Base-by-base conservation (phyloP, 805 yeast species). In the Babjeviella inositovora region DNA sequence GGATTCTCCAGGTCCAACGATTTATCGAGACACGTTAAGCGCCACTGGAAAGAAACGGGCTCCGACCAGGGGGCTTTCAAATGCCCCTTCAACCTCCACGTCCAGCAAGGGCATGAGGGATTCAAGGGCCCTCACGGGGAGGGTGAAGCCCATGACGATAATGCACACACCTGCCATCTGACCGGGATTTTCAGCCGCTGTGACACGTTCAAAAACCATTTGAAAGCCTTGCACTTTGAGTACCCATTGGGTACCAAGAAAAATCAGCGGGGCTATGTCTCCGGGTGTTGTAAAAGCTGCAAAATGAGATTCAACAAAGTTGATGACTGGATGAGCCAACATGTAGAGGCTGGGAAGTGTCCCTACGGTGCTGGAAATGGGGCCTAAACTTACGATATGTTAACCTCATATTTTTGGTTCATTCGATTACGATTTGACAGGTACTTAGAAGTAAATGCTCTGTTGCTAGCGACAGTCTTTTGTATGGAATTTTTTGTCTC, bases 1-100 rank as follows among this genome's bases (percentile, higher is more conserved):
- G 93, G 93, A 3, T 84, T 84, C 49, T 80, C 90, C 9, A 59
- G 95, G 28, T 74, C 85, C 20, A 85, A 85, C 43, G 95, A 84
- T 43, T 53, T 85, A 33, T 65, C 74, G 32, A 61, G 96, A 30
- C 96, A 84, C 44, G 70, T 72, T 37, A 82, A 80, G 46, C 64
- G 87, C 28, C 96, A 84, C 45, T 66, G 84, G 61, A 75, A 76
- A 34, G 87, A 75, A 34, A 60, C 68, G 4, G 77, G 77, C 3
- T 55, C 62, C 14, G 69, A 63, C 43, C 66, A 69, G 34, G 69
- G 68, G 13, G 73, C 79, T 15, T 84, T 70, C 52, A 67, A 67
- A 39, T 84, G 96, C 38, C 96, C 96, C 1, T 79, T 67, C 44
- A 67, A 58, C 36, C 40, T 24, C 41, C 51, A 13, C 36, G 38